Percentiles rank a stretch among this genome's conserved stretches.
These are phyloP conservation scores for Cadophora luteo-olivacea DNA, from an alignment of 2,329 filamentous ascomycete species.

Conservation along the genomic window DNA sequence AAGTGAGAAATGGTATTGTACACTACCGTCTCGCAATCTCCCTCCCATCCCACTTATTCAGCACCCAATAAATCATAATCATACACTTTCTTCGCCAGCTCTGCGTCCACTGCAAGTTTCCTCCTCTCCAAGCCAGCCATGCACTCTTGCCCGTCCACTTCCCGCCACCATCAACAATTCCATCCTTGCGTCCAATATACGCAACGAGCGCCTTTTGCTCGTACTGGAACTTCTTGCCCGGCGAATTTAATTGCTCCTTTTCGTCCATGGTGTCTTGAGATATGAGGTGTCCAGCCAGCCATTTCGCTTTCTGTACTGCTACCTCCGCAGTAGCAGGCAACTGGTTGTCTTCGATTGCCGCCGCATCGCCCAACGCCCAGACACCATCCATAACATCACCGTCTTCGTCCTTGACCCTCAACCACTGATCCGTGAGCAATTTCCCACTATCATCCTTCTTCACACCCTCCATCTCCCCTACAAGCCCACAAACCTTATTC, in stretches of 20 bases:
- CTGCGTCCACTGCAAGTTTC: slow-evolving; percentile 35
- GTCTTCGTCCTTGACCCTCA: slow-evolving; percentile 58
- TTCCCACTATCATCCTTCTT: slow-evolving; percentile 53
- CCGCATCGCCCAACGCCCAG: slow-evolving; percentile 73
- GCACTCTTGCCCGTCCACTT: slow-evolving; percentile 33
- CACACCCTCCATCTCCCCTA: slow-evolving; percentile 37
- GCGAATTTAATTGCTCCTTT: background rate
- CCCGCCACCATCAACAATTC: slow-evolving; percentile 31
- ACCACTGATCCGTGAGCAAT: slow-evolving; percentile 65
- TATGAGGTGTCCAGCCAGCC: slow-evolving; percentile 69
- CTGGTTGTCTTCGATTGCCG: slow-evolving; percentile 59
- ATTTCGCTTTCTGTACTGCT: slow-evolving; percentile 72
- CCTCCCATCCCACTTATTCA: slow-evolving; percentile 33
- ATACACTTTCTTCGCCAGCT: slow-evolving; percentile 35
- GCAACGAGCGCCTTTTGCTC: slow-evolving; percentile 32
- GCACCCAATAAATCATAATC: slow-evolving; percentile 34
- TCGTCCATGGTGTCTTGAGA: background rate
- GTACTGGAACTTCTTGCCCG: slow-evolving; percentile 28
- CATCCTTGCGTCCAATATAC: slow-evolving; percentile 34
- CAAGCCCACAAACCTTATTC: slow-evolving; percentile 70
- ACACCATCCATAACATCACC: slow-evolving; percentile 49
- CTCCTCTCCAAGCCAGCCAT: slow-evolving; percentile 37
- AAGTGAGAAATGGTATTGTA: background rate
- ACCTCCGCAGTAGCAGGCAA: slow-evolving; percentile 75
- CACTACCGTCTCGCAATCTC: slow-evolving; percentile 30